Conservation (phyloP, 179 eudicot genomes). For the Spergularia azorica region DNA sequence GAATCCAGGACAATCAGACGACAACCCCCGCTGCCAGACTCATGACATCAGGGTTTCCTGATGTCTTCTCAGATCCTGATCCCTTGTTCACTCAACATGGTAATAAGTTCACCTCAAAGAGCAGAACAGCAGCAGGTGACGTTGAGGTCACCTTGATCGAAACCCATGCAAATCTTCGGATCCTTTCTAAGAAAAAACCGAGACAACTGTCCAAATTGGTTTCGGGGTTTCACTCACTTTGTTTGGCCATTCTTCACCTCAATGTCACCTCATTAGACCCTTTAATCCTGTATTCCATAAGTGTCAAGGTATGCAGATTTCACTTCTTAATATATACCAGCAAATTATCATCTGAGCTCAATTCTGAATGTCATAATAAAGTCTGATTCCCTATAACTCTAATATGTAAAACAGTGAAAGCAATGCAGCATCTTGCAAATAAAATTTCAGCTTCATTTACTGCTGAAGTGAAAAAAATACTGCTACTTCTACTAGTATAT, state of each 20-base stretch:
- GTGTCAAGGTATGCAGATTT: conserved; percentile 72
- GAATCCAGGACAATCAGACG: conserved; percentile 8
- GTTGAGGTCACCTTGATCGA: conserved; percentile 83
- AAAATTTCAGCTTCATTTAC: conserved; percentile 26
- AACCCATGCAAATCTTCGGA: conserved; percentile 72
- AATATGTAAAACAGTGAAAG: conserved; percentile 15
- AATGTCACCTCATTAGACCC: conserved; percentile 72
- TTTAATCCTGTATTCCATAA: conserved; percentile 71
- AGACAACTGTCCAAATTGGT: conserved; percentile 65
- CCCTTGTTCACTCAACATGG: conserved; percentile 47
- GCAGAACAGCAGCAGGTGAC: conserved; percentile 52
- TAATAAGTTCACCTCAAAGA: conserved; percentile 39
- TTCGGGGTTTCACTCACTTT: conserved; percentile 59
- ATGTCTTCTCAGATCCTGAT: conserved; percentile 64
- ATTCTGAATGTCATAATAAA: not conserved
- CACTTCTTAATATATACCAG: not conserved
- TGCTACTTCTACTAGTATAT: not conserved
- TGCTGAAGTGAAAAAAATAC: conserved; percentile 11
- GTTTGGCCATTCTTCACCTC: conserved; percentile 73
- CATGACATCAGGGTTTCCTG: conserved; percentile 39
- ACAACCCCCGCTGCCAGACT: conserved; percentile 1
- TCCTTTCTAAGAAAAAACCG: conserved; percentile 48
- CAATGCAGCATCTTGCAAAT: conserved; percentile 6
- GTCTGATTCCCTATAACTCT: not conserved
- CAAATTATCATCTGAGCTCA: conserved; percentile 2